Evolutionary conservation across 257 asterid species (phyloP).

Genomic region (Petunia secreta): DNA sequence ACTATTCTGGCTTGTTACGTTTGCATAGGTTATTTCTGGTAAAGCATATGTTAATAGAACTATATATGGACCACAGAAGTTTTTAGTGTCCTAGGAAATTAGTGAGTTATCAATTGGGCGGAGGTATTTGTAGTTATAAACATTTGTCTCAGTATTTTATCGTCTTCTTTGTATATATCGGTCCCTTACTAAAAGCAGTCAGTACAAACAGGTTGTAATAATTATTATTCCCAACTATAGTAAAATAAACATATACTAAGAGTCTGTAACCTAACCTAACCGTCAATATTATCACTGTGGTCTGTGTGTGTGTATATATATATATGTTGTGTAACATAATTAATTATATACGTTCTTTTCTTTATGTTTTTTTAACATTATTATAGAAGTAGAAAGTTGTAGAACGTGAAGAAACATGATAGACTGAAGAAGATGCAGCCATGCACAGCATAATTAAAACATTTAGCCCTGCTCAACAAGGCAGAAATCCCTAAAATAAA

Average conservation of each 20-base stretch:
- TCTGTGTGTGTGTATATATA: neutral
- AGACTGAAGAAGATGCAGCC: neutral
- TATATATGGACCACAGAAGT: constrained; percentile 3
- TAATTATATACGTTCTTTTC: neutral
- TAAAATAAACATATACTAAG: neutral
- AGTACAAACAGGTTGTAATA: neutral
- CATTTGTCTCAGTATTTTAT: too few species aligned
- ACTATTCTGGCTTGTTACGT: too few species aligned
- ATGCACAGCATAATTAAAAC: neutral
- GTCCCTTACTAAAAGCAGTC: constrained; percentile 12
- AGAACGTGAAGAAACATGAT: neutral
- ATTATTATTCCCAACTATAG: constrained; percentile 22
- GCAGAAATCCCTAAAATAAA: constrained; percentile 8
- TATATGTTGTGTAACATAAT: neutral
- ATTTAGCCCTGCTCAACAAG: neutral
- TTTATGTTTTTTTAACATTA: neutral
- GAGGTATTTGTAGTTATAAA: neutral
- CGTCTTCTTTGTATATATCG: neutral
- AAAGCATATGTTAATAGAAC: neutral
- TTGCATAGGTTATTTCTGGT: too few species aligned
- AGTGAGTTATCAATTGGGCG: neutral
- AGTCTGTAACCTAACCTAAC: neutral
- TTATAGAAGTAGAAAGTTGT: neutral
- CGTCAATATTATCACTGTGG: neutral
- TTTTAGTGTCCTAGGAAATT: neutral